Base-by-base conservation (phyloP, 148 eudicot genomes). In the Beta vulgaris region DNA sequence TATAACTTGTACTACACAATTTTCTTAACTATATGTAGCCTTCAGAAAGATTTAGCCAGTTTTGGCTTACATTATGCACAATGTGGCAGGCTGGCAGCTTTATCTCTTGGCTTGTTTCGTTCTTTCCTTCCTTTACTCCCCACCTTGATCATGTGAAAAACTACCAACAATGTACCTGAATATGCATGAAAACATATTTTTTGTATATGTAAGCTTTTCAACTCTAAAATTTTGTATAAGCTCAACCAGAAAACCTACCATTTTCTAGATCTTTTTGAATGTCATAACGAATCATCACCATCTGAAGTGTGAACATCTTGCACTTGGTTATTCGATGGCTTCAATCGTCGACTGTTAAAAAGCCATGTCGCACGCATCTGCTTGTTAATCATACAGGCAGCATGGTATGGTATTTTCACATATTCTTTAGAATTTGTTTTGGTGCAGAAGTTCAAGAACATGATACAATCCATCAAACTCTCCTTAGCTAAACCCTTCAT, bases 381-480 rank as follows among this genome's bases (percentile, higher is more conserved):
- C 79, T 89, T 91, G 58, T 75, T 78, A 49, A 91, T 87, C 93
- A 91, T 86, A 19, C 85, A 78, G 0, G 88, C 81, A 1, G 86
- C 96, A 25, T 83, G 85, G 53, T 83, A 74, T 4, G 93, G 93
- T 28, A 91, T 76, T 63, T 67, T 88, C 9, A 68, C 74, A 29
- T 78, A 59, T 37, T 66, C 68, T 4, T 35, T 37, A 16, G 63
- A 55, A 14, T 74, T 69, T 34, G 36, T 55, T 26, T 34, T 72
- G 12, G 79, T 72, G 53, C 68, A 78, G 21, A 79, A 73, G 73
- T 85, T 86, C 15, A 87, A 79, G 84, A 86, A 90, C 85, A 85
- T 77, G 59, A 93, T 64, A 69, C 98, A 93, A 43, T 93, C 98
- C 90, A 90, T 86, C 71, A 91, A 87, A 73, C 98, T 91, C 82